These are phyloP conservation scores for Suillus hirtellus DNA, from an alignment of 768 basidiomycete species.

Conservation along the genomic window DNA sequence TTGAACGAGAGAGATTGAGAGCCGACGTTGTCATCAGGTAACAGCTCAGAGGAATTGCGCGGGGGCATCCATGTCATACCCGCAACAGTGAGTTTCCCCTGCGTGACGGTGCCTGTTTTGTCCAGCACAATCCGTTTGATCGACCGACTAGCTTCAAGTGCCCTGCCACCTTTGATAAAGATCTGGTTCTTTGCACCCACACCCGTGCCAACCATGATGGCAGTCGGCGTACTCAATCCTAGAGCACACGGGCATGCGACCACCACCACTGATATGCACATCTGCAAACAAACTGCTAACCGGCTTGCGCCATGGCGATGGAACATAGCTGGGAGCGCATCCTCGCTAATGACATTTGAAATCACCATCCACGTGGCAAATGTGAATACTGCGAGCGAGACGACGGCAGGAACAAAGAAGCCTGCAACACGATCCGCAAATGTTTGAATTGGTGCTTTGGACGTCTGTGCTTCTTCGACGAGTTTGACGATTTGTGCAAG, in stretches of 20 bases:
- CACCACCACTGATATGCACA: conserved; percentile 97
- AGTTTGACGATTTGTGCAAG: conserved; percentile 94
- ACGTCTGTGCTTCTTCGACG: conserved; percentile 97
- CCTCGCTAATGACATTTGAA: conserved; percentile 54
- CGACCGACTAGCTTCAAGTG: conserved; percentile 85
- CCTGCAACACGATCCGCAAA: conserved; percentile 96
- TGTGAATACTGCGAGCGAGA: conserved; percentile 77
- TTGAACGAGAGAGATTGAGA: conserved; percentile 18
- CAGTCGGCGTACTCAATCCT: conserved; percentile 94
- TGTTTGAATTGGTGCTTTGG: conserved; percentile 96
- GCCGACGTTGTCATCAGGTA: conserved; percentile 16
- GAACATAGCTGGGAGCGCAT: conserved; percentile 81
- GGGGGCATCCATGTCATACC: conserved; percentile 73
- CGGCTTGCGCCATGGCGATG: conserved; percentile 78
- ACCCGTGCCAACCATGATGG: conserved; percentile 99
- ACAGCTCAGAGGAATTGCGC: conserved; percentile 28
- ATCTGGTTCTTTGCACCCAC: conserved; percentile 97
- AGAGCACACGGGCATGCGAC: conserved; percentile 98
- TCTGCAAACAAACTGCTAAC: conserved; percentile 89
- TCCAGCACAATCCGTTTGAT: conserved; percentile 86
- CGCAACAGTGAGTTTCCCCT: conserved; percentile 87
- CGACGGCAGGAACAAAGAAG: conserved; percentile 91
- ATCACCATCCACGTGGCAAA: conserved; percentile 84
- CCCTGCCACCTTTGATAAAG: conserved; percentile 94
- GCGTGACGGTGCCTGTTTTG: conserved; percentile 97